Conservation (phyloP, 805 yeast genomes). For the Teunomyces barrocoloradensis region DNA sequence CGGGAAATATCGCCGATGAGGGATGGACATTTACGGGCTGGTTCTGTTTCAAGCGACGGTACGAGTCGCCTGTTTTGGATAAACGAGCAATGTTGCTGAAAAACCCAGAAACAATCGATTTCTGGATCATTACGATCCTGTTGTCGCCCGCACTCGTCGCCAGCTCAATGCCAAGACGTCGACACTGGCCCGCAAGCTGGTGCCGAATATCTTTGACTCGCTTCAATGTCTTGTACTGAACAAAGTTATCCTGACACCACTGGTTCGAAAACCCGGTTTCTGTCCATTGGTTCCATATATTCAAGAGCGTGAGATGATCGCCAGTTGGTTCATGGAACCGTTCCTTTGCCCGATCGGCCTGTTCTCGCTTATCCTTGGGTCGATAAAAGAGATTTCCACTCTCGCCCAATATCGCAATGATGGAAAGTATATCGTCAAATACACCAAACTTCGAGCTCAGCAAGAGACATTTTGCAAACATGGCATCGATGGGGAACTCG, state of each 20-base stretch:
- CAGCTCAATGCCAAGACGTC: conserved; percentile 44
- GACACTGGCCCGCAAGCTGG: conserved; percentile 65
- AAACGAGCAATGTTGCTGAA: conserved; percentile 65
- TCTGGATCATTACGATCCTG: conserved; percentile 37
- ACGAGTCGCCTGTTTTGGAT: conserved; percentile 63
- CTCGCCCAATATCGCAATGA: conserved; percentile 82
- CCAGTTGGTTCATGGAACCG: conserved; percentile 58
- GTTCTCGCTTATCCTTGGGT: conserved; percentile 63
- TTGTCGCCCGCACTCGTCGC: conserved; percentile 23
- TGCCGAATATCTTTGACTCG: conserved; percentile 68
- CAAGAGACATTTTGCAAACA: conserved; percentile 73
- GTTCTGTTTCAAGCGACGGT: conserved; percentile 61
- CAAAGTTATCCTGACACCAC: conserved; percentile 84
- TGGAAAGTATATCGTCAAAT: conserved; percentile 63
- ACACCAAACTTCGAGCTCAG: conserved; percentile 61
- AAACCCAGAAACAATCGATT: conserved; percentile 63
- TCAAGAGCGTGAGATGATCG: conserved; percentile 75
- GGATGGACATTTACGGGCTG: conserved; percentile 85
- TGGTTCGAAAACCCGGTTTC: conserved; percentile 61
- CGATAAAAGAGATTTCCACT: conserved; percentile 67
- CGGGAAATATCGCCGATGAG: conserved; percentile 63
- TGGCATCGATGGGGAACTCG: conserved; percentile 89
- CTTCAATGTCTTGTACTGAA: conserved; percentile 71
- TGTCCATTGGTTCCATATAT: conserved; percentile 76
- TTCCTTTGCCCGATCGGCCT: conserved; percentile 63